A percentile compares a stretch with the other conserved stretches of the same genome.
These are phyloP conservation scores for Trichosporon coremiiforme DNA, from an alignment of 1,284 basidiomycete species.

Conservation along the genomic window DNA sequence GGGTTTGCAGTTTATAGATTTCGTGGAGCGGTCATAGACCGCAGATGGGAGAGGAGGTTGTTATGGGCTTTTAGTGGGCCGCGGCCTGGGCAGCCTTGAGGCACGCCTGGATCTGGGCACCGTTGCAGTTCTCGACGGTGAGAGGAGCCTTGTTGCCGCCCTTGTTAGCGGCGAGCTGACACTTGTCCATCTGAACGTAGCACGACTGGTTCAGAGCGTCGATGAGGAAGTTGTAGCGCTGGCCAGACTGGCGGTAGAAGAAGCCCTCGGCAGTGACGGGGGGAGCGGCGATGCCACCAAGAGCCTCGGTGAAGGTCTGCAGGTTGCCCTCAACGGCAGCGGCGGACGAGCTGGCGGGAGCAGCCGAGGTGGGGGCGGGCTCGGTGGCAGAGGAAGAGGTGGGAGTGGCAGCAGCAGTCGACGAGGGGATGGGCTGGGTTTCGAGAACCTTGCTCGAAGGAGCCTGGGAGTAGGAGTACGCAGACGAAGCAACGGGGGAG, in stretches of 20 bases:
- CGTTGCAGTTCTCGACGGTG: constrained; percentile 36
- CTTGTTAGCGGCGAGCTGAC: constrained; percentile 36
- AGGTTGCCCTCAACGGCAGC: constrained; percentile 31
- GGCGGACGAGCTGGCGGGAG: constrained; percentile 16
- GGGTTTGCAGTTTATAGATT: background rate
- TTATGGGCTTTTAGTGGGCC: background rate
- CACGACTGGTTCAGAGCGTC: constrained; percentile 38
- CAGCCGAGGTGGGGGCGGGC: constrained; percentile 18
- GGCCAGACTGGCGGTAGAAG: constrained; percentile 22
- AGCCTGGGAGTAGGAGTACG: background rate
- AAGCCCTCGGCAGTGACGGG: constrained; percentile 28
- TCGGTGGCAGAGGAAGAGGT: constrained; percentile 14
- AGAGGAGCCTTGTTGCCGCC: constrained; percentile 33
- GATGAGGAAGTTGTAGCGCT: constrained; percentile 36
- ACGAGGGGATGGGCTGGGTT: background rate
- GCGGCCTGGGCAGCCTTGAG: constrained; percentile 16
- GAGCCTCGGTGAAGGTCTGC: constrained; percentile 38
- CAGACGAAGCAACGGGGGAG: background rate
- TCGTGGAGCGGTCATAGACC: background rate
- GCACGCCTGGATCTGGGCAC: constrained; percentile 21
- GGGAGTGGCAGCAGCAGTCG: background rate
- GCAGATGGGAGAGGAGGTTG: background rate
- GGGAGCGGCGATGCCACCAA: constrained; percentile 40
- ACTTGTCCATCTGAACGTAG: constrained; percentile 38
- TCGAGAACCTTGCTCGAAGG: background rate